Conservation (phyloP, 2,329 filamentous ascomycete species). For the Alternaria viburni region DNA sequence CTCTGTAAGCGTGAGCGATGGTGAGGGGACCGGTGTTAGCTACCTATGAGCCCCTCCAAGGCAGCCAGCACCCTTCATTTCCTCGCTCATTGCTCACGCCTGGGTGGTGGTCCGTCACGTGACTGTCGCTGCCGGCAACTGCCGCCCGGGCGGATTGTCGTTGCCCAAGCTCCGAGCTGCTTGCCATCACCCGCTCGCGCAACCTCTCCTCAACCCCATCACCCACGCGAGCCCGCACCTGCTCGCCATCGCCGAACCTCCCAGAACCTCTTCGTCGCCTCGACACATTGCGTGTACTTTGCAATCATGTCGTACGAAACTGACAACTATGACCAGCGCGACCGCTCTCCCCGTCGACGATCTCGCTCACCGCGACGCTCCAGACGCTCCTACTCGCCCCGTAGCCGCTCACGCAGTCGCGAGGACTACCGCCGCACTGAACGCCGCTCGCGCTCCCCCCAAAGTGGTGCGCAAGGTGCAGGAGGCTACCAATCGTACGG, state of each 20-base stretch:
- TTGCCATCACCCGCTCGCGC: conserved; percentile 28
- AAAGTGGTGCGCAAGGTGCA: conserved; percentile 73
- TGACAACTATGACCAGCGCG: conserved; percentile 48
- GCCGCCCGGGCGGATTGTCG: conserved; percentile 26
- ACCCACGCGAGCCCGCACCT: conserved; percentile 26
- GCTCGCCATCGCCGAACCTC: conserved; percentile 19
- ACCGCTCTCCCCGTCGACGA: conserved; percentile 73
- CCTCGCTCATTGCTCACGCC: not conserved
- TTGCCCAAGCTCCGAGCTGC: conserved; percentile 20
- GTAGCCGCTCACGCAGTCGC: conserved; percentile 80
- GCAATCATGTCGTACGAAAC: conserved; percentile 46
- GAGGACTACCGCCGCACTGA: conserved; percentile 55
- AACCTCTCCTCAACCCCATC: conserved; percentile 34
- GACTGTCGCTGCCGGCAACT: conserved; percentile 18
- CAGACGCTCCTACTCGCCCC: conserved; percentile 69
- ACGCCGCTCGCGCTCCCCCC: conserved; percentile 77
- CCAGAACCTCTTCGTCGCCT: conserved; percentile 10
- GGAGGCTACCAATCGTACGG: conserved; percentile 69
- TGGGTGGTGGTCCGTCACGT: conserved; percentile 15
- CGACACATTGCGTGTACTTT: conserved; percentile 14
- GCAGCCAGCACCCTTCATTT: conserved; percentile 1
- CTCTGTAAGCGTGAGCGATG: not conserved
- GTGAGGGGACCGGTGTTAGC: not conserved
- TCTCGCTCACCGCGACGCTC: conserved; percentile 55
- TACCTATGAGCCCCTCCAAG: not conserved